A percentile compares a stretch with the other conserved stretches of the same genome.
These are phyloP conservation scores for Sporothrix pallida DNA, from an alignment of 2,329 filamentous ascomycete genomes.

Conservation along the genomic window DNA sequence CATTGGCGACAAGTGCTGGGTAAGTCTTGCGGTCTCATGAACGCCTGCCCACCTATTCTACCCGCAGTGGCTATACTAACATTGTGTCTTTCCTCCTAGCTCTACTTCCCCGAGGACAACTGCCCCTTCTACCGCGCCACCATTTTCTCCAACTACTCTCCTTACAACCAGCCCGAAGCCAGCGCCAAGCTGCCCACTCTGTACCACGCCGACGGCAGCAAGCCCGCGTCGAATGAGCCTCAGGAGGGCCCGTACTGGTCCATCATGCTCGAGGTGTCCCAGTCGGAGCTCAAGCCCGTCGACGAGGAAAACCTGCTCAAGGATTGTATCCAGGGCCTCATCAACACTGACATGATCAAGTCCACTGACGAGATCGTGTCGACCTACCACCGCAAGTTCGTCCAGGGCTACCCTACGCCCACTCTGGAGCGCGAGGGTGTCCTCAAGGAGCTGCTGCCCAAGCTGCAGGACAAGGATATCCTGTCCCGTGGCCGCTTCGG, in stretches of 20 bases:
- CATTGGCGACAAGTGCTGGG: conserved; percentile 99
- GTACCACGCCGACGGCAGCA: conserved; percentile 83
- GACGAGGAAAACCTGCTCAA: conserved; percentile 81
- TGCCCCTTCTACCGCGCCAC: conserved; percentile 99
- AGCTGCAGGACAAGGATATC: conserved; percentile 89
- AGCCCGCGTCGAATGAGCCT: conserved; percentile 72
- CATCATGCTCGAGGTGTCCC: conserved; percentile 98
- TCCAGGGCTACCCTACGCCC: conserved; percentile 97
- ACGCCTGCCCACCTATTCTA: background rate
- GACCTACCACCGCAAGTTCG: conserved; percentile 96
- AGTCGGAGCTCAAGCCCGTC: conserved; percentile 94
- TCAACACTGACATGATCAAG: conserved; percentile 97
- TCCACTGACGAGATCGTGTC: conserved; percentile 93
- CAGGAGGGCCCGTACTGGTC: conserved; percentile 98
- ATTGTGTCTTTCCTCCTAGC: conserved; percentile 50
- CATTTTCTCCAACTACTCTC: conserved; percentile 99
- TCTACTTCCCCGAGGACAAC: conserved; percentile 99
- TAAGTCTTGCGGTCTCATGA: conserved; percentile 48
- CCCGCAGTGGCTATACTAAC: background rate
- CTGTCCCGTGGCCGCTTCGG: conserved; percentile 96
- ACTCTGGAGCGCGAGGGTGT: conserved; percentile 94
- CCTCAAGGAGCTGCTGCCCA: conserved; percentile 88
- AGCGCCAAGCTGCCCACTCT: conserved; percentile 85
- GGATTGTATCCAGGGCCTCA: conserved; percentile 92
- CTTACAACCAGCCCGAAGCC: conserved; percentile 90